These are phyloP conservation scores for Gossypium ekmanianum DNA, from an alignment of 345 rosid species.

Conservation along the genomic window DNA sequence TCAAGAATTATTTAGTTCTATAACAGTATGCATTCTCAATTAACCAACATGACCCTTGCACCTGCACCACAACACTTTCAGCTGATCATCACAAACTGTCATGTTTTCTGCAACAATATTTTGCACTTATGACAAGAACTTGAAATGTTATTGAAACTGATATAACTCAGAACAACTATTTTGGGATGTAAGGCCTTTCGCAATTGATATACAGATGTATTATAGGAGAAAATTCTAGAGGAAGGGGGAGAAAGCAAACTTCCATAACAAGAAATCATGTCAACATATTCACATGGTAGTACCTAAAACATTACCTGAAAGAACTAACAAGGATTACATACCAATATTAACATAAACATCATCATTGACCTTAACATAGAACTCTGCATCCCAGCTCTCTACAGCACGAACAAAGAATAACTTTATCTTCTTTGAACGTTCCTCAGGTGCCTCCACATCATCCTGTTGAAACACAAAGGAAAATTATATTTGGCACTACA, in stretches of 20 bases:
- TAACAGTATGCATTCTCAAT: background rate
- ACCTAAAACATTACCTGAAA: constrained; percentile 4
- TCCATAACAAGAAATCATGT: background rate
- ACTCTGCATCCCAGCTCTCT: constrained; percentile 71
- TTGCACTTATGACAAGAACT: background rate
- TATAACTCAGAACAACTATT: background rate
- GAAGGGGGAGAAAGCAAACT: constrained; percentile 1
- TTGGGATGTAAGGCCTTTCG: background rate
- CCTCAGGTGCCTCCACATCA: constrained; percentile 58
- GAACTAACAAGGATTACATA: constrained; percentile 27
- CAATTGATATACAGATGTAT: background rate
- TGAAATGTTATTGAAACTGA: background rate
- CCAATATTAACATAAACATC: constrained; percentile 74
- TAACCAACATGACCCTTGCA: constrained; percentile 6
- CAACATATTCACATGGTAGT: background rate
- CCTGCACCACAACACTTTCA: background rate
- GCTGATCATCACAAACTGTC: background rate
- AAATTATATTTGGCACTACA: background rate
- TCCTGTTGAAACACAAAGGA: constrained; percentile 39
- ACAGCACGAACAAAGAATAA: constrained; percentile 43
- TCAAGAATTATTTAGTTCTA: background rate
- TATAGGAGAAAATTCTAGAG: background rate
- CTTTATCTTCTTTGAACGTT: constrained; percentile 48
- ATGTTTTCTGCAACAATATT: background rate
- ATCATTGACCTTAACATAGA: constrained; percentile 72